Evolutionary conservation across 208 protist species (phyloP).

Genomic region (Trypanosoma avium): DNA sequence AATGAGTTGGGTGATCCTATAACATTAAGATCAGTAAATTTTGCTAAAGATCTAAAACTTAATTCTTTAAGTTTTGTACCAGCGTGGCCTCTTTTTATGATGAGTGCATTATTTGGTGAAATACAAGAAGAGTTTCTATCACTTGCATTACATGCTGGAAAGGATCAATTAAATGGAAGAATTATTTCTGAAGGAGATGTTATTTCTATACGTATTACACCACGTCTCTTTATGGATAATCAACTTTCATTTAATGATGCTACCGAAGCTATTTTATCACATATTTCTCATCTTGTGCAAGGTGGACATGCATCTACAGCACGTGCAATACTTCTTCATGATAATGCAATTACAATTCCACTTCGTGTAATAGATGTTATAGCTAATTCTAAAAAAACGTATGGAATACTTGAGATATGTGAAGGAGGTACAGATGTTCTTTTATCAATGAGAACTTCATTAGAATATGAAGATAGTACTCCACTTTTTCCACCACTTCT

Average conservation of each 20-base stretch:
- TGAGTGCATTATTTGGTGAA: constrained; percentile 57
- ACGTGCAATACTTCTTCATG: background rate
- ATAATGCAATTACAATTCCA: constrained; percentile 28
- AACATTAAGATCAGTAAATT: constrained; percentile 2
- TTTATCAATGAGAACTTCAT: constrained; percentile 35
- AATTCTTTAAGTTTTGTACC: constrained; percentile 26
- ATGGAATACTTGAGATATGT: constrained; percentile 9
- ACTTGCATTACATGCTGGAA: constrained; percentile 32
- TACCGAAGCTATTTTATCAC: constrained; percentile 13
- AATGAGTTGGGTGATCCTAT: background rate
- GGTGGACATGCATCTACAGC: background rate
- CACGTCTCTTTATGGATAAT: constrained; percentile 16
- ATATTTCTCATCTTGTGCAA: constrained; percentile 25
- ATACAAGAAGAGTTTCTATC: constrained; percentile 46
- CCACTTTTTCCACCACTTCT: constrained; percentile 44
- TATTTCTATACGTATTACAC: constrained; percentile 35
- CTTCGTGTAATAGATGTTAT: constrained; percentile 45
- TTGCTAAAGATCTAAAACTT: constrained; percentile 19
- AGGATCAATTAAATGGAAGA: constrained; percentile 37
- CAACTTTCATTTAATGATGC: constrained; percentile 10
- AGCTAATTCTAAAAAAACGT: constrained; percentile 6
- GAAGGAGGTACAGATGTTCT: constrained; percentile 29
- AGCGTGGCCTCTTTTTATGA: constrained; percentile 47
- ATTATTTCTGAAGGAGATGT: constrained; percentile 73
- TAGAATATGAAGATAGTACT: constrained; percentile 30